These are phyloP conservation scores for Deuterostichococcus epilithicus DNA, from an alignment of 139 green algal genomes.

Conservation along the genomic window DNA sequence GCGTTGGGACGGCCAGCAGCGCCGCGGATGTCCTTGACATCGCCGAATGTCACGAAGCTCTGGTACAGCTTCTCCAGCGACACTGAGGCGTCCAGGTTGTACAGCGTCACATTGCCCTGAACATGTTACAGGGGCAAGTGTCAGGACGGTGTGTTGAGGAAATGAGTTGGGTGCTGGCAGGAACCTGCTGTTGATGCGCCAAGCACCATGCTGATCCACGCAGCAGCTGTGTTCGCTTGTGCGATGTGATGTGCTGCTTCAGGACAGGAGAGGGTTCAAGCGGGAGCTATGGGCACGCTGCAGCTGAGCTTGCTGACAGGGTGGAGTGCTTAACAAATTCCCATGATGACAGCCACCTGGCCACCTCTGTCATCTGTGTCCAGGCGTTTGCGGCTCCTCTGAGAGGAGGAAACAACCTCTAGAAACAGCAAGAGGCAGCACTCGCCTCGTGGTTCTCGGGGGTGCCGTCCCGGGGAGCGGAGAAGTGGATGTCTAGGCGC, in stretches of 20 bases:
- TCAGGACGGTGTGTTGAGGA: too few species aligned
- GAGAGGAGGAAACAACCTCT: not conserved
- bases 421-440: not conserved
- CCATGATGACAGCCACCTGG: not conserved
- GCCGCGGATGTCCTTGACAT: conserved; percentile 59
- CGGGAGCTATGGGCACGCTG: too few species aligned
- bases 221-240: too few species aligned
- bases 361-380: not conserved
- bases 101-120: conserved; percentile 81
- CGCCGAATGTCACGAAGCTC: conserved; percentile 78
- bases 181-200: too few species aligned
- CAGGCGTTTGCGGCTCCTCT: not conserved
- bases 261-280: too few species aligned
- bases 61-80: conserved; percentile 66
- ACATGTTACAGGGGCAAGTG: too few species aligned
- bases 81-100: conserved; percentile 66
- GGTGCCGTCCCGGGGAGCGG: conserved; percentile 49
- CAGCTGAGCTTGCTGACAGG: too few species aligned
- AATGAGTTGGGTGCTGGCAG: too few species aligned
- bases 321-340: too few species aligned
- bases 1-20: conserved; percentile 16
- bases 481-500: conserved; percentile 69
- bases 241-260: too few species aligned
- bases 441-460: not conserved
- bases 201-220: too few species aligned